Percentiles rank a stretch among this genome's conserved stretches.
Conservation (phyloP, 208 protist species). For the Leptomonas pyrrhocoris region DNA sequence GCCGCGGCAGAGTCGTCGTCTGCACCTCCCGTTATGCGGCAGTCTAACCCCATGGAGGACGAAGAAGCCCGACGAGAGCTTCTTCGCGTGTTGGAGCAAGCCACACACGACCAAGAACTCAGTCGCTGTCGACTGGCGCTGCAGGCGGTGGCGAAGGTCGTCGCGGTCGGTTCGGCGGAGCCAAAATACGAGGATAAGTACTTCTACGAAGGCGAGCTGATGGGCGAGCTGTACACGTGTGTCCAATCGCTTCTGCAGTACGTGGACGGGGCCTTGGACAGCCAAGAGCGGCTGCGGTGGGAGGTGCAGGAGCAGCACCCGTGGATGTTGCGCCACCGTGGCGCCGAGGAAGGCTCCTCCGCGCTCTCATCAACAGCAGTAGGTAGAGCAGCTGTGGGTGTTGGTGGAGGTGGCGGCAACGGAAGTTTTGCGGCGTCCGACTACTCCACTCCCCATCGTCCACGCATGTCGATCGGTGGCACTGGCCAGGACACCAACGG, state of each 20-base stretch:
- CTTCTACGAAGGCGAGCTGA: conserved; percentile 45
- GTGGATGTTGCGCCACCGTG: background rate
- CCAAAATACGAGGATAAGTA: conserved; percentile 19
- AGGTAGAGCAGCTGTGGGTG: no score
- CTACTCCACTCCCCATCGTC: conserved; percentile 25
- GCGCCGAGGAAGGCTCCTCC: background rate
- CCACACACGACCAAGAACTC: conserved; percentile 76
- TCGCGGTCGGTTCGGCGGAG: conserved; percentile 31
- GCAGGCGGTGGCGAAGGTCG: conserved; percentile 43
- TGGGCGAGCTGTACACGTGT: conserved; percentile 56
- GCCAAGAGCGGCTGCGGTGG: conserved; percentile 61
- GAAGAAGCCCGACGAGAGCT: conserved; percentile 63
- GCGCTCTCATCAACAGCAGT: background rate
- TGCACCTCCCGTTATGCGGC: background rate
- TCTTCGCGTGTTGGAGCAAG: conserved; percentile 62
- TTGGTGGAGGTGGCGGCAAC: background rate
- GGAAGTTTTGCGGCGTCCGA: background rate
- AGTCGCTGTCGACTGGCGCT: conserved; percentile 66
- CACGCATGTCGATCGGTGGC: conserved; percentile 14
- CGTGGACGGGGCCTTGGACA: conserved; percentile 72
- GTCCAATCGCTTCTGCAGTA: conserved; percentile 60
- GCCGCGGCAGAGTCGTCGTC: background rate
- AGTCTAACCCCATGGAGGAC: conserved; percentile 50
- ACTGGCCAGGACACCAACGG: conserved; percentile 3
- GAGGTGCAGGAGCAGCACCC: conserved; percentile 36